Evolutionary conservation across 2,329 filamentous ascomycete genomes (phyloP), one percentile per base, ranked within the genome.

Genomic region (Clarireedia paspali): DNA sequence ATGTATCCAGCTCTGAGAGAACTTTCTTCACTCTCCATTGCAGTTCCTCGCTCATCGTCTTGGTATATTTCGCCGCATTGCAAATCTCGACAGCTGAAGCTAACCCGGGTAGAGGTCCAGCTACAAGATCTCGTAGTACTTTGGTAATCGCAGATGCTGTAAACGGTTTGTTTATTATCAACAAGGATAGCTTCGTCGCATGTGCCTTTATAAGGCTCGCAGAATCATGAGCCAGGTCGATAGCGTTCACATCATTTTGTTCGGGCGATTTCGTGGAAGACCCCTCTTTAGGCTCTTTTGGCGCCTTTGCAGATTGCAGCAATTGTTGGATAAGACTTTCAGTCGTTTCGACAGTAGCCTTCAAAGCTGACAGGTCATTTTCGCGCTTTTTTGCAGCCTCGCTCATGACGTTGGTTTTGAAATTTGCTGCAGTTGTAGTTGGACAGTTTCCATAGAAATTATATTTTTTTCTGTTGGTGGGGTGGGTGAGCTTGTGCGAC

Each of bases 151-250:
- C 91, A 0, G 85, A 84, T 0, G 89, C 84, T 0, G 91, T 94
- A 63, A 95, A 95, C 0, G 92, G 91, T 17, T 89, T 81, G 66
- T 89, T 96, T 66, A 95, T 87, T 1, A 94, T 81, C 12, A 97
- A 80, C 0, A 96, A 84, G 0, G 89, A 92, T 26, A 96, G 78
- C 60, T 95, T 96, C 5, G 91, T 96, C 1, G 85, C 82, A 68
- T 96, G 90, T 0, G 91, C 89, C 68, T 83, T 85, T 57, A 96
- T 82, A 5, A 95, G 77, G 26, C 78, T 81, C 0, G 89, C 81
- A 0, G 88, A 80, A 64, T 91, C 86, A 64, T 81, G 80, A 36
- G 91, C 82, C 57, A 92, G 78, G 14, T 82, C 73, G 24, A 96
- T 78, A 9, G 83, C 77, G 60, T 87, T 71, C 67, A 82, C 46